These are phyloP conservation scores for Persicaria tinctoria DNA, from an alignment of 148 eudicot species.

Conservation along the genomic window DNA sequence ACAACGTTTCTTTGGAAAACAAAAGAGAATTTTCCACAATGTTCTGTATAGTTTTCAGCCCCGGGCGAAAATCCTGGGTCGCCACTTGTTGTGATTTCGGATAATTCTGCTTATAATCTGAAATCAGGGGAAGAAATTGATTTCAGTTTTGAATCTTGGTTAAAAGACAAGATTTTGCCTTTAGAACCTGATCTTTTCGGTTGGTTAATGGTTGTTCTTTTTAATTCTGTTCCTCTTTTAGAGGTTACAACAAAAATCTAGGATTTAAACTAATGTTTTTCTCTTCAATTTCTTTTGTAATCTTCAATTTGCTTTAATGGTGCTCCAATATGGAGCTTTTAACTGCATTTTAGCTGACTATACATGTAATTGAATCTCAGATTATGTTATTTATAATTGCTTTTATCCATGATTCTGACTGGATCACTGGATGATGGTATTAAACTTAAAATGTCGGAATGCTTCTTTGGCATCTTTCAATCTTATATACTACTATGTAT, in stretches of 20 bases:
- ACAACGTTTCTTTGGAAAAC: too few relatives aligned
- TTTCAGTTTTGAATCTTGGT: neutral
- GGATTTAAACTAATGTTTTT: neutral
- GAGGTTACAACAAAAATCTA: neutral
- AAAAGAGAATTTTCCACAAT: neutral
- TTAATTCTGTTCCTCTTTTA: neutral
- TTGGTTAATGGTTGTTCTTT: neutral
- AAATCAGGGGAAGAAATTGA: neutral
- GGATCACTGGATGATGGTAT: neutral
- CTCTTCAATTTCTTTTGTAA: neutral
- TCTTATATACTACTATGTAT: neutral
- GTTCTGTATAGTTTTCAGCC: neutral
- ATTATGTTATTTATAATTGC: neutral
- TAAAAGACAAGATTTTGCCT: neutral
- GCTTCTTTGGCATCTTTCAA: neutral
- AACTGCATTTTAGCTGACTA: neutral
- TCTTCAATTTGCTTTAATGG: neutral
- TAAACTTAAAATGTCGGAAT: neutral
- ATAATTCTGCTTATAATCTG: neutral
- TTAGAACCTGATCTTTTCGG: neutral
- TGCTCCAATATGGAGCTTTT: neutral
- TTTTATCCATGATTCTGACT: neutral
- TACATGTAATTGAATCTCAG: neutral
- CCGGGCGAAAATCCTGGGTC: too few relatives aligned
- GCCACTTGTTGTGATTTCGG: neutral